Base-by-base conservation (phyloP, 805 yeast genomes). In the Teunomyces kruisii region DNA sequence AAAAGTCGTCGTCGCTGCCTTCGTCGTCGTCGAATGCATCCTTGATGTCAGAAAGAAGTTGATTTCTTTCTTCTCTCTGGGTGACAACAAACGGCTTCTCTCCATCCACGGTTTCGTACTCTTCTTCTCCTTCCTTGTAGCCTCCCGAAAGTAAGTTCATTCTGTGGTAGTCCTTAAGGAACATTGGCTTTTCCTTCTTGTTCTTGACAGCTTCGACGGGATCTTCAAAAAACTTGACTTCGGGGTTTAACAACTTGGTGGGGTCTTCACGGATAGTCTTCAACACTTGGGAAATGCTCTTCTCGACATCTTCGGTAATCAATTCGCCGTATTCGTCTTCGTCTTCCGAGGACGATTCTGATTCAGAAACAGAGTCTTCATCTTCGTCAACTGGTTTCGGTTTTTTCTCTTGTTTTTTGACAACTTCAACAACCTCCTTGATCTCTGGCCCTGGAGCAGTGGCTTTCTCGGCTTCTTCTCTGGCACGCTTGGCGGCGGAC, bases 241-340 rank as follows among this genome's bases (percentile, higher is more conserved):
- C 68, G n/a, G 83, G 82, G 59, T 92, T 84, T 50, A 84, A 74
- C 32, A 92, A 72, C 52, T 64, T 61, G 46, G 79, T 74, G 46
- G 94, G 92, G 42, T 88, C 83, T 2, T 72, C 72, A 57, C 79
- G 81, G 48, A 94, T 76, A 0, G 96, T 86, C 13, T 69, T 58
- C 40, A 94, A 64, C 2, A 94, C 96, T 35, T 82, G 75, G 42
- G 76, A 73, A 52, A 94, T 83, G 17, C 95, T 95, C 14, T 74
- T 65, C 51, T 94, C 97, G 8, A 94, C 88, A 41, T 86, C 90
- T 39, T 81, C 89, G 0, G 97, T 92, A 43, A 88, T 75, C 41
- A 94, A 70, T 26, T 90, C 96, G 42, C 97, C 99, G 53, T 65
- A 84, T 48, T 91, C 97, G 61, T 94, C 99, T 66, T 92, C 99